Evolutionary conservation across 257 asterid species (phyloP), one percentile per base, ranked within the genome.

Genomic region (Ligustrum vulgare): DNA sequence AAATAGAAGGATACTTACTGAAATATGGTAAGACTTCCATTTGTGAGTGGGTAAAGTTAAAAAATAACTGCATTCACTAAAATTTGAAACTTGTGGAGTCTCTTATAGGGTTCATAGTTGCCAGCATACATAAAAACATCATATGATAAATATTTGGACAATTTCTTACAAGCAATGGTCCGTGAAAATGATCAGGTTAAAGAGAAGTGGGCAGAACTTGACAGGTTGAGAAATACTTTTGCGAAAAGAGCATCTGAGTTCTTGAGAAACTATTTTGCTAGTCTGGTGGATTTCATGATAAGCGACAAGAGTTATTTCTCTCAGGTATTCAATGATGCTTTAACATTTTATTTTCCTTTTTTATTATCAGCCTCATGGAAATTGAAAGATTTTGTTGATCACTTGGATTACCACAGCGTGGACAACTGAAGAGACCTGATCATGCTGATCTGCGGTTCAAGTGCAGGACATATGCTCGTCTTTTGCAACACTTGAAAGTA

Each of bases 391-490:
- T 66, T 51, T 74, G 73, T 75, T 81, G 77, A 71, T 80, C 32
- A 41, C 75, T 72, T 80, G 78, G 83, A 68, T 73, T 82, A 49
- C 73, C 80, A 82, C 81, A 95, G 99, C 91, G 96, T 71, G 99
- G 99, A 66, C 99, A 91, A 78, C 86, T 95, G 81, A 95, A 95
- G 91, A 89, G 91, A 87, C 99, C 97, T 22, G 99, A 93, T 80
- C 99, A 95, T 74, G 96, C 98, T 74, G 99, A 95, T 78, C 85
- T 95, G 73, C 91, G 99, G 70, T 95, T 84, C 79, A 95, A 93
- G 84, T 90, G 99, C 84, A 86, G 97, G 89, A 95, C 94, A 81
- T 95, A 95, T 89, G 98, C 97, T 82, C 97, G 99, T 79, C 96
- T 95, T 80, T 72, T 95, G 87, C 99, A 95, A 81, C 99, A 95